phyloP scores from a whole-genome alignment of 805 yeast genomes.

The Ogataea degrootiae region DNA sequence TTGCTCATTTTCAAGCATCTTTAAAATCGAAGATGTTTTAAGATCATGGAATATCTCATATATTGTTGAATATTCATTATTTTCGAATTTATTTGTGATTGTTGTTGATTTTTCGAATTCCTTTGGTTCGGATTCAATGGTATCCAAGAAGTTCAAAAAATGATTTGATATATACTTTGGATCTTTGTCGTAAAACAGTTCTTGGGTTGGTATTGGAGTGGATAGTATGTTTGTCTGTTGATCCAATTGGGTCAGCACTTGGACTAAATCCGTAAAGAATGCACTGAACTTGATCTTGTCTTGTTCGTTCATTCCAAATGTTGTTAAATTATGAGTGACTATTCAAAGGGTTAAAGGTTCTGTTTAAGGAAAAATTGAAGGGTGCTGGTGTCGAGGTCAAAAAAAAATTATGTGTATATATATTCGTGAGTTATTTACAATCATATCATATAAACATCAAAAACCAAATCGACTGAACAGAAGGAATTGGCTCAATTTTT shows the following conservation, averaged over 20 bases:
- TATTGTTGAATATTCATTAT: conserved; percentile 39
- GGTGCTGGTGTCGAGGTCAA: too few species aligned
- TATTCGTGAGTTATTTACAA: too few species aligned
- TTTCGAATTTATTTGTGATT: conserved; percentile 37
- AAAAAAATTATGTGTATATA: too few species aligned
- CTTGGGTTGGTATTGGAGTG: conserved; percentile 35
- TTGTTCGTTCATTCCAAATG: neutral
- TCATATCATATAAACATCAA: too few species aligned
- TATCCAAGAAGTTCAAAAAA: conserved; percentile 33
- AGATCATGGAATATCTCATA: conserved; percentile 66
- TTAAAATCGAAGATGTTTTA: conserved; percentile 46
- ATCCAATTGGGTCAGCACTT: conserved; percentile 21
- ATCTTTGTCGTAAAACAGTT: conserved; percentile 39
- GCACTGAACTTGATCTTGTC: conserved; percentile 5
- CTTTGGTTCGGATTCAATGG: conserved; percentile 22
- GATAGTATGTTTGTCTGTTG: conserved; percentile 12
- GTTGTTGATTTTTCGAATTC: conserved; percentile 28
- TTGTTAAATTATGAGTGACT: too few species aligned
- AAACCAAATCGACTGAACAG: too few species aligned
- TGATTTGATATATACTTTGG: conserved; percentile 41
- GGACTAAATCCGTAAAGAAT: conserved; percentile 19
- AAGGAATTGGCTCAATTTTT: too few species aligned
- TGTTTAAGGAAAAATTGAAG: too few species aligned
- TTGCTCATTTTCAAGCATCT: conserved; percentile 35
- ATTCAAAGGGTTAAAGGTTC: too few species aligned